Base-by-base conservation (phyloP, 371 early-diverging fungal genomes). In the Rhizopus arrhizus region DNA sequence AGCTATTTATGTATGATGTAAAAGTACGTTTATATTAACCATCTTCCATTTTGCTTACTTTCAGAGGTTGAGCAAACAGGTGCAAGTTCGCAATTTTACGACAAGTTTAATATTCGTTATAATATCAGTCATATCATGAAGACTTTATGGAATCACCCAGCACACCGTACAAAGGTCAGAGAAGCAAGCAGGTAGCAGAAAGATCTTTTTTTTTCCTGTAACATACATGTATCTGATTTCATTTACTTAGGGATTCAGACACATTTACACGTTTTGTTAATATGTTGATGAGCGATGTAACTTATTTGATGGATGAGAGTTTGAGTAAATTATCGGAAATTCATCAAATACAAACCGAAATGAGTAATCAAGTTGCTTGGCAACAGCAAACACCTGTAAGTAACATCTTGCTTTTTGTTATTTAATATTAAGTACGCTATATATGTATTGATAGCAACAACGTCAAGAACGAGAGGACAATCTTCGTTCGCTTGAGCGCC, bases 101-200 rank as follows among this genome's bases (percentile, higher is more conserved):
- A 98, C 74, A 98, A 98, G 75, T 97, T 97, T 81, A 95, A 92
- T 69, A 94, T 95, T 61, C 90, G 99, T 34, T 97, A 97, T 81
- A 89, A 97, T 59, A 95, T 97, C 53, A 90, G 93, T n/a, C 92
- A 95, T 66, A 88, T 96, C 10, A 84, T 97, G 73, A 92, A 95
- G 67, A 75, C 83, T 5, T 78, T 95, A 11, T 96, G 97, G 95
- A 77, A 74, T 0, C 88, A 94, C 52, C 84, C 81, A 34, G 70
- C 70, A 48, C 86, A 89, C 68, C 82, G 84, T 22, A 68, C 73
- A n/a, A 80, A 77, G 60, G 68, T 89, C 35, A 73, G 74, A 52
- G 74, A 74, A 35, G 83, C 85, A 62, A 87, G 89, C 79, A 75
- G 67, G 87, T 87, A 77, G 67, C 45, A 11, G n/a, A 11, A 11